Percentiles rank a stretch among this genome's conserved stretches.
phyloP scores from a whole-genome alignment of 2,329 filamentous ascomycete species.

The Didymosphaeria variabile region DNA sequence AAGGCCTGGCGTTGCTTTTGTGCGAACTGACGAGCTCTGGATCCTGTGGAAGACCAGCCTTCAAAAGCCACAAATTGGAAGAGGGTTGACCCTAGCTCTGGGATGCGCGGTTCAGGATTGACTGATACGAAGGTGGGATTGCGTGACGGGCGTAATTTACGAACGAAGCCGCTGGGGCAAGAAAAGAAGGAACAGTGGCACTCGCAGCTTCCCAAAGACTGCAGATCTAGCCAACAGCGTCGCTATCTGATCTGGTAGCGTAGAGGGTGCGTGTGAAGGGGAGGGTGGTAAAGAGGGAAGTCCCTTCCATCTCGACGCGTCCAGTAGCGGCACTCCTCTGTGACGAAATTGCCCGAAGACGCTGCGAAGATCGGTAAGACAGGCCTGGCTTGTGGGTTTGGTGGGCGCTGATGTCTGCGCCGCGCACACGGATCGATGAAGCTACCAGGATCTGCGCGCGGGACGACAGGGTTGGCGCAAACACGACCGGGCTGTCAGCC shows the following conservation, averaged over 20 bases:
- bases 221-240: background rate
- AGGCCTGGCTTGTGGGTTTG: conserved; percentile 23
- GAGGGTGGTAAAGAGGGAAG: background rate
- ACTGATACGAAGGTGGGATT: conserved; percentile 15
- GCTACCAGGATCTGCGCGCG: conserved; percentile 36
- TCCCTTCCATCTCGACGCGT: conserved; percentile 10
- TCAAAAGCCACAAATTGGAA: conserved; percentile 18
- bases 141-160: conserved; percentile 10
- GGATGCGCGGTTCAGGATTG: conserved; percentile 8
- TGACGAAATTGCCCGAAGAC: conserved; percentile 14
- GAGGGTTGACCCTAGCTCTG: conserved; percentile 2
- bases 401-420: conserved; percentile 24
- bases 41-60: background rate
- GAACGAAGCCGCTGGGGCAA: background rate
- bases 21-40: conserved; percentile 18
- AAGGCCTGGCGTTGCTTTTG: conserved; percentile 22
- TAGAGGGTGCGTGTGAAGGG: background rate
- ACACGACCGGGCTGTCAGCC: conserved; percentile 26
- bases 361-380: conserved; percentile 14
- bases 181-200: background rate
- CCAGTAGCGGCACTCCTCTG: background rate
- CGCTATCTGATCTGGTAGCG: background rate
- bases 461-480: conserved; percentile 37
- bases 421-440: conserved; percentile 25
- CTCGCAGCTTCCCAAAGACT: background rate